These are phyloP conservation scores for Heteromeles arbutifolia DNA, from an alignment of 306 rosid genomes.

Conservation along the genomic window DNA sequence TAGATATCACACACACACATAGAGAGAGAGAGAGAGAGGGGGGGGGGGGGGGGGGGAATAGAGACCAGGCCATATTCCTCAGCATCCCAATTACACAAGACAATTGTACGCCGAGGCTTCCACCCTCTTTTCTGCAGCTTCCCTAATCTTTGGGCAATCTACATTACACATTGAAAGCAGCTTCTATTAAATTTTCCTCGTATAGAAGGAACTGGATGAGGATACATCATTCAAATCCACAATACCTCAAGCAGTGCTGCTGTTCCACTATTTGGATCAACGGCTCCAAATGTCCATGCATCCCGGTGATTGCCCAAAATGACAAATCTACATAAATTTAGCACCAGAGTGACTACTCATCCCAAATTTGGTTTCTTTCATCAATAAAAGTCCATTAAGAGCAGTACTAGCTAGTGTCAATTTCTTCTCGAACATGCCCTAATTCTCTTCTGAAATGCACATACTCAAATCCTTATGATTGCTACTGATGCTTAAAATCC, in stretches of 20 bases:
- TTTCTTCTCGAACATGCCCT: neutral
- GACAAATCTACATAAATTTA: slow-evolving; percentile 46
- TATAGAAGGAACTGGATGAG: neutral
- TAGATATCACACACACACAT: too few species aligned
- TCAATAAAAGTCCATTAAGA: neutral
- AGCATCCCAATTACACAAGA: slow-evolving; percentile 78
- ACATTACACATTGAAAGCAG: slow-evolving; percentile 10
- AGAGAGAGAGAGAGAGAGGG: neutral
- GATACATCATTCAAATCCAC: neutral
- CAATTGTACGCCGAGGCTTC: slow-evolving; percentile 70
- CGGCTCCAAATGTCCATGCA: slow-evolving; percentile 86
- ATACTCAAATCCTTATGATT: neutral
- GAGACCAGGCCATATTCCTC: slow-evolving; percentile 72
- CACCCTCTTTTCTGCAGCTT: slow-evolving; percentile 61
- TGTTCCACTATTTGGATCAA: slow-evolving; percentile 79
- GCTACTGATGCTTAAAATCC: neutral
- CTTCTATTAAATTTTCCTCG: slow-evolving; percentile 2
- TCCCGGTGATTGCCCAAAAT: slow-evolving; percentile 76
- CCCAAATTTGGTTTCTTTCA: neutral
- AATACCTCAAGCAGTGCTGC: slow-evolving; percentile 65
- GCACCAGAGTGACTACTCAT: slow-evolving; percentile 2
- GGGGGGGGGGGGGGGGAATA: neutral
- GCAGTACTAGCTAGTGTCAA: neutral
- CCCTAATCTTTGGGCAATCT: slow-evolving; percentile 56
- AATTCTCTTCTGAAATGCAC: neutral